Conservation (phyloP, 2,329 filamentous ascomycete genomes). For the Ambrosiella beaveri region DNA sequence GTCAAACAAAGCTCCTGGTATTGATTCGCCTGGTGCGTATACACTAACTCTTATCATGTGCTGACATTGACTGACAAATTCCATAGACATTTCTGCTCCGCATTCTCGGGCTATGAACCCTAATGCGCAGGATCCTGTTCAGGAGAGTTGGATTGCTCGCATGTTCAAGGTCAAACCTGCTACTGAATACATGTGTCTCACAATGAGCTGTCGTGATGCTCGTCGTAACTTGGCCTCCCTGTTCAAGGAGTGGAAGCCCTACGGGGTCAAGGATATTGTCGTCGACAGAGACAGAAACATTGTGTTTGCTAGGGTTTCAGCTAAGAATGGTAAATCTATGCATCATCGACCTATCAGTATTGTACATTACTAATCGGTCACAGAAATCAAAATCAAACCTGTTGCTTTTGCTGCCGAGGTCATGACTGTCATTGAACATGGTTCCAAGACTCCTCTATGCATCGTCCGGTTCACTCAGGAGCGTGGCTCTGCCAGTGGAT, state of each 20-base stretch:
- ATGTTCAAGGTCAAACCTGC: slow-evolving; percentile 82
- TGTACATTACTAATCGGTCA: neutral
- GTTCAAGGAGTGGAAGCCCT: slow-evolving; percentile 62
- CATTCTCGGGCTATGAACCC: neutral
- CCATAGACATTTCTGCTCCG: neutral
- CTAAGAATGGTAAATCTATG: slow-evolving; percentile 54
- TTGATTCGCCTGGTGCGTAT: neutral
- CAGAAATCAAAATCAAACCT: slow-evolving; percentile 66
- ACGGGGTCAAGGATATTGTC: slow-evolving; percentile 63
- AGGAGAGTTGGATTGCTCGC: slow-evolving; percentile 75
- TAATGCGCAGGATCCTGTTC: slow-evolving; percentile 40
- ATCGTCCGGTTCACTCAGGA: slow-evolving; percentile 79
- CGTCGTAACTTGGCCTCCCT: slow-evolving; percentile 61
- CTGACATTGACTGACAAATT: neutral
- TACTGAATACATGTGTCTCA: slow-evolving; percentile 57
- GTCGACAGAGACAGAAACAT: slow-evolving; percentile 65
- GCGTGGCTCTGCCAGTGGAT: slow-evolving; percentile 77
- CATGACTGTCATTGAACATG: slow-evolving; percentile 77
- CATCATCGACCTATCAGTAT: neutral
- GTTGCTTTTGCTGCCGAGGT: slow-evolving; percentile 79
- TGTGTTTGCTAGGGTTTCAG: slow-evolving; percentile 60
- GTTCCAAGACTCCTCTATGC: slow-evolving; percentile 56
- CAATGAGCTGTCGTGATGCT: slow-evolving; percentile 47
- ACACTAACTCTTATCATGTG: neutral
- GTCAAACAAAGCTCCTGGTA: slow-evolving; percentile 21